Base-by-base conservation (phyloP, 176 grass and related monocot species). In the Oryza coarctata region DNA sequence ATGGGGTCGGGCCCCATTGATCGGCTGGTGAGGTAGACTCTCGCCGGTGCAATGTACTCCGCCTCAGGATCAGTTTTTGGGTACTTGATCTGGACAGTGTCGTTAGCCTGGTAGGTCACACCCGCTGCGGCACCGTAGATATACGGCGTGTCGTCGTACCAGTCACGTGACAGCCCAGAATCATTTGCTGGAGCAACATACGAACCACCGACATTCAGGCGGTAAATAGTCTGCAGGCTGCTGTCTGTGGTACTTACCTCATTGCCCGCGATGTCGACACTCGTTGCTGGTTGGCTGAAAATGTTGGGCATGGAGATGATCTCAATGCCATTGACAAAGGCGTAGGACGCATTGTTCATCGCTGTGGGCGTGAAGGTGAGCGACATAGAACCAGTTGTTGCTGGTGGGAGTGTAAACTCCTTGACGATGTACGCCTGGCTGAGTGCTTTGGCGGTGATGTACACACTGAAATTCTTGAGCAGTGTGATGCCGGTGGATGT, bases 301-400 rank as follows among this genome's bases (percentile, higher is more conserved):
- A 95, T 61, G 72, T 84, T 74, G 0, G 93, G 93, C 93, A 92
- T 95, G 30, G 93, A 95, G 65, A 90, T 47, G 72, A 95, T 76
- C 93, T 95, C 90, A 45, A 95, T 95, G 58, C 93, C 93, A 0
- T 92, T 95, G 45, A 95, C 68, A 73, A 92, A 95, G 27, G 93
- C 93, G 61, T 92, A 95, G 23, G 93, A 95, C 13, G 84, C 90
- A 11, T 95, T 90, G 27, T 95, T 83, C 85, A 89, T 84, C 8
- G 85, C 90, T 0, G 87, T 78, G 4, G 93, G 90, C 9, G 70
- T 86, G 85, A 95, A 95, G 11, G 87, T 92, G 23, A 92, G 87
- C 14, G 82, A 85, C 41, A 95, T 40, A 4, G 74, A 62, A 35
- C 85, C 93, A 36, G 65, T 50, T 0, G 49, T 68, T 7, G 65